Base-by-base conservation (phyloP, 208 protist genomes). In the Novymonas esmeraldas region DNA sequence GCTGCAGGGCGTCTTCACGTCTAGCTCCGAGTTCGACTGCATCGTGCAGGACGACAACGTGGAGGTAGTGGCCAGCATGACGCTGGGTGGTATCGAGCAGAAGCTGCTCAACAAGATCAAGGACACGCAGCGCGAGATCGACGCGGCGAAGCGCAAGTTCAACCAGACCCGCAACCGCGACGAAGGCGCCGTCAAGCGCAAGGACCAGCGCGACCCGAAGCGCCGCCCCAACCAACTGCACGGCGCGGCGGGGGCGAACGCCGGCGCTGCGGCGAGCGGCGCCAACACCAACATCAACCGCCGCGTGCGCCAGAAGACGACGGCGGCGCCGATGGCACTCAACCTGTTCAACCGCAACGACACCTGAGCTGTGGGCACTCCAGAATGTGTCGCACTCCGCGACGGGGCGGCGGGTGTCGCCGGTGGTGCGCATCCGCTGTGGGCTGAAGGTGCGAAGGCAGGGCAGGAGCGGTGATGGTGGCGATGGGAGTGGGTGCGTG, bases 11-110 rank as follows among this genome's bases (percentile, higher is more conserved):
- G 76, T 67, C 39, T 90, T 82, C 77, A 78, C 76, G 54, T 80
- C 92, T 36, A 88, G 82, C 76, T 73, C 89, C 28, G 81, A 88
- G 70, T 85, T 89, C 68, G 92, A 94, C 76, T 94, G 76, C 72
- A 85, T 92, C 57, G 81, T 94, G 65, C 75, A 78, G 39, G 87
- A 84, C 61, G 88, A 90, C 60, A 94, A 89, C 66, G 89, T 96
- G 9, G 81, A 91, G 70, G 89, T 96, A 50, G 81, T 94, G 45
- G 79, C 82, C 28, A 86, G 82, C 63, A 88, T 85, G 44, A 91
- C 80, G 31, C 84, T 85, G 61, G 81, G 79, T 62, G 82, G 79
- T 42, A 87, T 76, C 46, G 88, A 96, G 76, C 77, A 75, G 26
- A 93, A 93, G 64, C 70, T 94, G 9, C 64, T 87, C 31, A 81